Conservation (phyloP, 2,329 filamentous ascomycete genomes). For the Paraconiothyrium brasiliense region DNA sequence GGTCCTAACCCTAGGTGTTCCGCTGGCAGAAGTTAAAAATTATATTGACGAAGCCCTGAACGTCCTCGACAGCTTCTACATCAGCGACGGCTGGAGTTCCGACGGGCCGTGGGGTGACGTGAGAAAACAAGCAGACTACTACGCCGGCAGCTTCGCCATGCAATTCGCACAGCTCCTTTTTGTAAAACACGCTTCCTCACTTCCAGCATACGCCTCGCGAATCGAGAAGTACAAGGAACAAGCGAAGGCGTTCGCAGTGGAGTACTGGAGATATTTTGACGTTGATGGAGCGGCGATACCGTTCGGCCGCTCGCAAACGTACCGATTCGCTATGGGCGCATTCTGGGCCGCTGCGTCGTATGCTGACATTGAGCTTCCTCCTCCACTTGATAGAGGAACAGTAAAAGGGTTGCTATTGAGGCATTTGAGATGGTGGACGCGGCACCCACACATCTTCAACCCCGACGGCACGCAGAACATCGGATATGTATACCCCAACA, state of each 20-base stretch:
- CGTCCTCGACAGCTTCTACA: constrained; percentile 55
- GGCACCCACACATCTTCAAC: constrained; percentile 53
- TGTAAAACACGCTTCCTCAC: constrained; percentile 44
- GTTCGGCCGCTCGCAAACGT: constrained; percentile 59
- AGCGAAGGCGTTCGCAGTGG: constrained; percentile 52
- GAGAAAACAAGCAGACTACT: constrained; percentile 58
- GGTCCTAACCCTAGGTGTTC: constrained; percentile 47
- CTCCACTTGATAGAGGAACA: constrained; percentile 44
- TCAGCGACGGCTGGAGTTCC: constrained; percentile 56
- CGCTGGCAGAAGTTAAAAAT: constrained; percentile 38
- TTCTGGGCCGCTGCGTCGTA: constrained; percentile 57
- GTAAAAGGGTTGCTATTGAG: constrained; percentile 58
- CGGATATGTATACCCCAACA: constrained; percentile 56
- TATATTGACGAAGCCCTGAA: constrained; percentile 52
- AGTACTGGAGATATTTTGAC: constrained; percentile 60
- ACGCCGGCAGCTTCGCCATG: constrained; percentile 62
- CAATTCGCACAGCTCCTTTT: constrained; percentile 60
- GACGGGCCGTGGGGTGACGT: constrained; percentile 55
- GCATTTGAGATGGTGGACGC: constrained; percentile 59
- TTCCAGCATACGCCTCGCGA: constrained; percentile 50
- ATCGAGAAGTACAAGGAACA: constrained; percentile 46
- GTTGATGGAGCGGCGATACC: constrained; percentile 57
- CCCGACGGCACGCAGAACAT: constrained; percentile 58
- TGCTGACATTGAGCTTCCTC: constrained; percentile 48
- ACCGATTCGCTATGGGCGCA: constrained; percentile 58